Percentiles rank a stretch among this genome's conserved stretches.
phyloP scores from a whole-genome alignment of 805 yeast species.

The Spathaspora hagerdaliae region DNA sequence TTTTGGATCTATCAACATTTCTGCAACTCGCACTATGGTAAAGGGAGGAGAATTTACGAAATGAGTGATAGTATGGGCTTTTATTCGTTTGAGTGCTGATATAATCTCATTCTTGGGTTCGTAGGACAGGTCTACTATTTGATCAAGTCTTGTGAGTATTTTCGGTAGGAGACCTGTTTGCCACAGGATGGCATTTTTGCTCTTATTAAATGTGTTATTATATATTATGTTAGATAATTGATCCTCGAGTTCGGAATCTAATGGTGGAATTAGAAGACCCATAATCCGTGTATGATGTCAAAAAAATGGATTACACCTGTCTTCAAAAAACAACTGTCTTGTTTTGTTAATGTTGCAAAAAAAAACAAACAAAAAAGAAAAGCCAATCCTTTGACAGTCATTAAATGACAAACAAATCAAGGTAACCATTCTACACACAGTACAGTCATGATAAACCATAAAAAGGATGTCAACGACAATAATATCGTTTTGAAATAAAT shows the following conservation, averaged over 20 bases:
- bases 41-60: conserved; percentile 40
- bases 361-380: too few relatives aligned
- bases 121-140: background rate
- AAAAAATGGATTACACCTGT: background rate
- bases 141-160: conserved; percentile 1
- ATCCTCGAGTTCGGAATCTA: background rate
- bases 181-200: background rate
- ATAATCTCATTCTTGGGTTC: background rate
- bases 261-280: background rate
- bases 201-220: background rate
- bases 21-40: conserved; percentile 45
- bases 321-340: background rate
- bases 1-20: conserved; percentile 40
- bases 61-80: conserved; percentile 21
- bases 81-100: conserved; percentile 21
- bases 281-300: background rate
- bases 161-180: conserved; percentile 1
- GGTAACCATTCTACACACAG: too few relatives aligned
- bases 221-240: background rate
- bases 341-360: too few relatives aligned
- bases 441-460: too few relatives aligned
- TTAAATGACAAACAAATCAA: too few relatives aligned
- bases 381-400: too few relatives aligned
- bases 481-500: too few relatives aligned
- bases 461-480: too few relatives aligned